A percentile compares a stretch with the other conserved stretches of the same genome.
Conservation (phyloP, 345 rosid genomes). For the Citrus unshiu region DNA sequence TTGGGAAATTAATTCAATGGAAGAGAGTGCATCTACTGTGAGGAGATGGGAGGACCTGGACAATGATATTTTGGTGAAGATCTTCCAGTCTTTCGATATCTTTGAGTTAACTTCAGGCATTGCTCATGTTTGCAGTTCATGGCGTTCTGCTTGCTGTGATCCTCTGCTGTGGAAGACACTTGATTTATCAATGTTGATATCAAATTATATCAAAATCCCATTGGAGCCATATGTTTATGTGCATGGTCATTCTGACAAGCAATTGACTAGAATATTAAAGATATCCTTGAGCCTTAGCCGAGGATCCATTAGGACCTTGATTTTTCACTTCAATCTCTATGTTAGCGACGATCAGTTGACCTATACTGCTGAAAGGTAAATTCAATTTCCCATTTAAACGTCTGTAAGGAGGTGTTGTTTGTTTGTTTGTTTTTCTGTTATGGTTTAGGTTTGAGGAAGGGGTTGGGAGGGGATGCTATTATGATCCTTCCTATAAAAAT, state of each 20-base stretch:
- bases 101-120: constrained; percentile 56
- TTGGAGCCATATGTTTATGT: constrained; percentile 78
- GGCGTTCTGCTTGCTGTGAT: constrained; percentile 81
- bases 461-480: not conserved
- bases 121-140: constrained; percentile 74
- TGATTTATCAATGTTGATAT: constrained; percentile 63
- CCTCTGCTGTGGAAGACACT: constrained; percentile 86
- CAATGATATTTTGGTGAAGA: constrained; percentile 62
- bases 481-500: not conserved
- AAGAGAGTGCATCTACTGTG: constrained; percentile 33
- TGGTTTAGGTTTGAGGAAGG: not conserved
- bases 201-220: constrained; percentile 72
- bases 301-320: constrained; percentile 52
- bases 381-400: not conserved
- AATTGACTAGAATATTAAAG: constrained; percentile 52
- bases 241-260: constrained; percentile 48
- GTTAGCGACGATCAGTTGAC: constrained; percentile 74
- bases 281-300: constrained; percentile 65
- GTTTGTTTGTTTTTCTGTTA: not conserved
- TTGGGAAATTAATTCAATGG: constrained; percentile 27
- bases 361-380: constrained; percentile 77
- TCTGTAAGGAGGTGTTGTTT: not conserved
- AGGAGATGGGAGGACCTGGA: constrained; percentile 88
- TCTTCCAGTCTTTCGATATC: constrained; percentile 56
- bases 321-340: constrained; percentile 62